Evolutionary conservation across 305 asterid species (phyloP).

Genomic region (Plantago coronopus): DNA sequence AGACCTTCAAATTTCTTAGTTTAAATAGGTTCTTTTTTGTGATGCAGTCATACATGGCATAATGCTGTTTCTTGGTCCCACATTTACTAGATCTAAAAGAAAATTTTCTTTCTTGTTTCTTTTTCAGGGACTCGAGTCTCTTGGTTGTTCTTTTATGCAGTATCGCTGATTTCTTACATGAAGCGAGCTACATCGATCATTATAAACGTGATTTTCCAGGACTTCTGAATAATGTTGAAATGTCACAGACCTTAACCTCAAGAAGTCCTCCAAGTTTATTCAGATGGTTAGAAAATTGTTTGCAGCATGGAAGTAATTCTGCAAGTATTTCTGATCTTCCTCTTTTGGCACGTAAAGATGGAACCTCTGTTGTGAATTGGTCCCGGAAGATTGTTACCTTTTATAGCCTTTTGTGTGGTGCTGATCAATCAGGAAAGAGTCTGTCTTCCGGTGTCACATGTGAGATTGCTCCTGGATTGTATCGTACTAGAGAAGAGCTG

Average conservation of each 20-base stretch:
- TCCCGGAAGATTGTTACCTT: conserved; percentile 78
- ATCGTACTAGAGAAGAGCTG: conserved; percentile 62
- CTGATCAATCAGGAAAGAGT: conserved; percentile 52
- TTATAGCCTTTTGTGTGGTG: conserved; percentile 88
- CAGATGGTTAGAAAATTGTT: conserved; percentile 88
- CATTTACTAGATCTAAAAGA: conserved; percentile 15
- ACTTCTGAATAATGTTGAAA: conserved; percentile 38
- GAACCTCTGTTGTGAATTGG: conserved; percentile 72
- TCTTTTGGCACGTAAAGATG: conserved; percentile 56
- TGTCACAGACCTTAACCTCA: conserved; percentile 31
- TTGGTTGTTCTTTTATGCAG: conserved; percentile 68
- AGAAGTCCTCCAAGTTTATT: conserved; percentile 75
- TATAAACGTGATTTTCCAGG: conserved; percentile 85
- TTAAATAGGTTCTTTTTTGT: neutral
- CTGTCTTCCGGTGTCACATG: conserved; percentile 84
- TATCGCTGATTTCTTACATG: conserved; percentile 62
- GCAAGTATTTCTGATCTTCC: conserved; percentile 70
- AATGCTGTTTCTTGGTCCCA: conserved; percentile 12
- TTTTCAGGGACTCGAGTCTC: conserved; percentile 76
- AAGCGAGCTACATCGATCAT: conserved; percentile 78
- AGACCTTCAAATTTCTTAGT: neutral
- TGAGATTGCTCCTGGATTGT: conserved; percentile 64
- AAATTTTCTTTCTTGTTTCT: conserved; percentile 25
- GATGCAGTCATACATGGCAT: conserved; percentile 20
- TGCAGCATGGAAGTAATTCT: conserved; percentile 62